Base-by-base conservation (phyloP, 2,329 filamentous ascomycete genomes). In the Ustulina deusta region DNA sequence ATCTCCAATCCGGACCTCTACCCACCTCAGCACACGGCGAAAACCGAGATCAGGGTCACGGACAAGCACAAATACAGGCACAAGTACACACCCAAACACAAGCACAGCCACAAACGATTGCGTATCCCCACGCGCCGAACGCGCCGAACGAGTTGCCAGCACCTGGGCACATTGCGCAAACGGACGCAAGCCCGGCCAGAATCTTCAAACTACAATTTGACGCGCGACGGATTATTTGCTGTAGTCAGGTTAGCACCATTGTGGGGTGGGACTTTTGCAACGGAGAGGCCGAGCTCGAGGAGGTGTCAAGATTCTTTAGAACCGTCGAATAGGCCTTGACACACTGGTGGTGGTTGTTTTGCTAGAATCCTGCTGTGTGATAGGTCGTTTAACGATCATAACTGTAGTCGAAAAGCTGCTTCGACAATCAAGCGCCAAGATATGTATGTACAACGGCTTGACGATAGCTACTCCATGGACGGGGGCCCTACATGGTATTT, bases 151-250 rank as follows among this genome's bases (percentile, higher is more conserved):
- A 82, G 46, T 83, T 54, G 27, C 69, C 60, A 38, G 36, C 20
- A 13, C 71, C 86, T 61, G 83, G 82, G 2, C 84, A 85, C 68
- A 83, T 85, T 10, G 75, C 78, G 0, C 77, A 79, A 42, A 77
- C 80, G 7, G 85, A 87, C 69, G 74, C 82, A 36, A 83, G 82
- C 62, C 82, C 84, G 11, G 83, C 85, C 7, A 82, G 96, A 27
- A 92, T 99, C 2, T 99, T 98, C 84, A 99, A 99, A 80, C 84
- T 98, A 40, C 96, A 99, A 79, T 99, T 97, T 73, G 96, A 99
- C 77, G 93, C 94, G 0, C 88, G 94, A 25, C 90, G 94, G 74
- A 97, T 99, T 73, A 91, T 99, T 62, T 97, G 94, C 82, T 97
- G 95, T 78, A 96, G 92, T 71, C 94, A 98, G 79, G 93, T 96